Base-by-base conservation (phyloP, 2,329 filamentous ascomycete genomes). In the Fusarium sp. region DNA sequence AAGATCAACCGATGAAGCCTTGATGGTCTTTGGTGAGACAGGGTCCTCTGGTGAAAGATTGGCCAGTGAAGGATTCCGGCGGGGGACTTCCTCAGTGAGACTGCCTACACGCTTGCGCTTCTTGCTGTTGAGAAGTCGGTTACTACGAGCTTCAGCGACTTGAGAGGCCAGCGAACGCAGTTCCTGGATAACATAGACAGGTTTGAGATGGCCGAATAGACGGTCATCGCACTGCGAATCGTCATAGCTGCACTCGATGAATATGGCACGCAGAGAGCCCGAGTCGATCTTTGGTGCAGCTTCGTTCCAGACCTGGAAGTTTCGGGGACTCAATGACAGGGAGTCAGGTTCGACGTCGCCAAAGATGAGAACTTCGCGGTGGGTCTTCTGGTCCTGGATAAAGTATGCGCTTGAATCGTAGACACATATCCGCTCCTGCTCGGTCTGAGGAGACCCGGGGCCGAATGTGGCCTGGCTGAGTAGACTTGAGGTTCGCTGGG, bases 181-280 rank as follows among this genome's bases (percentile, higher is more conserved):
- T 82, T 99, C 97, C 54, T 93, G 90, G 27, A 96, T 90, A 14
- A 99, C 84, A 81, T 95, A 97, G 1, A 91, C 88, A 0, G 97
- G 97, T 41, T 94, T 94, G 16, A 99, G 86, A 78, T 99, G 97
- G 0, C 97, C 97, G 75, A 95, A 99, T 0, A 99, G 87, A 1
- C 92, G 90, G 59, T 93, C 92, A 69, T 97, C 92, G 24, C 90
- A 88, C 78, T 95, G 93, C 9, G 90, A 90, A 81, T 98, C 93
- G 71, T 95, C 93, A 82, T 96, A 99, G 71, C 94, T 97, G 82
- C 96, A 98, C 85, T 99, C 97, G 77, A 99, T 97, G 80, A 98
- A 96, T 14, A 99, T 93, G 13, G 93, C 96, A 0, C 88, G 89
- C 0, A 99, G 87, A 5, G 88, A 87, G 2, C 94, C 94, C 0